Conservation (phyloP, 805 yeast genomes). For the Saccharomycopsis sp. region DNA sequence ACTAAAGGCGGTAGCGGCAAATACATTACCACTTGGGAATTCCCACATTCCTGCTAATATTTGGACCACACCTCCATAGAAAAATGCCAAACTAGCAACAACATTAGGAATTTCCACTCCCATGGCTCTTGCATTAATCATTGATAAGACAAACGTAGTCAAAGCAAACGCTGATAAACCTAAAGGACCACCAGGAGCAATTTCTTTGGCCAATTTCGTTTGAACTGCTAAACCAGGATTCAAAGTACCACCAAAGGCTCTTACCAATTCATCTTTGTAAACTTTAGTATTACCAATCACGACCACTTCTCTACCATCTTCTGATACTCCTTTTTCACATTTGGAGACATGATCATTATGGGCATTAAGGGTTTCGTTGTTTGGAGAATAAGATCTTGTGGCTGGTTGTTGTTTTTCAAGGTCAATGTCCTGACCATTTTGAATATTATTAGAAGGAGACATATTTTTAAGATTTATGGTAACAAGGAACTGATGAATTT, state of each 20-base stretch:
- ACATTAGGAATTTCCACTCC: conserved; percentile 41
- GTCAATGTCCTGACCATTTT: too few relatives aligned
- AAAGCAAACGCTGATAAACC: conserved; percentile 54
- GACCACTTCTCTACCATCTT: conserved; percentile 36
- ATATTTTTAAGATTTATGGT: too few relatives aligned
- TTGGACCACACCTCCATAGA: conserved; percentile 56
- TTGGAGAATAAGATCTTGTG: conserved; percentile 1
- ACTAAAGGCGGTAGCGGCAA: conserved; percentile 54
- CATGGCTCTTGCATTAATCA: conserved; percentile 45
- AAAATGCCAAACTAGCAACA: conserved; percentile 46
- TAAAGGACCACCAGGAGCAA: conserved; percentile 59
- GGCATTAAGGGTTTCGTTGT: background rate
- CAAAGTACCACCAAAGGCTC: conserved; percentile 77
- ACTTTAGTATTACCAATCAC: conserved; percentile 66
- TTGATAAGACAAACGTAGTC: conserved; percentile 49
- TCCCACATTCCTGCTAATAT: conserved; percentile 60
- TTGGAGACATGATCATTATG: background rate
- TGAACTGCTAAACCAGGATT: conserved; percentile 58
- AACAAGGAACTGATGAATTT: too few relatives aligned
- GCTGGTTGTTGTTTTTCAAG: conserved; percentile 5
- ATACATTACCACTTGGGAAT: conserved; percentile 50
- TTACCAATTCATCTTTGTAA: conserved; percentile 43
- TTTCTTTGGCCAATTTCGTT: conserved; percentile 36
- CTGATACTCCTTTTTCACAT: background rate
- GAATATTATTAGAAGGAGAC: too few relatives aligned